Conservation (phyloP, 2,329 filamentous ascomycete genomes). For the Fusarium gaditjirri region DNA sequence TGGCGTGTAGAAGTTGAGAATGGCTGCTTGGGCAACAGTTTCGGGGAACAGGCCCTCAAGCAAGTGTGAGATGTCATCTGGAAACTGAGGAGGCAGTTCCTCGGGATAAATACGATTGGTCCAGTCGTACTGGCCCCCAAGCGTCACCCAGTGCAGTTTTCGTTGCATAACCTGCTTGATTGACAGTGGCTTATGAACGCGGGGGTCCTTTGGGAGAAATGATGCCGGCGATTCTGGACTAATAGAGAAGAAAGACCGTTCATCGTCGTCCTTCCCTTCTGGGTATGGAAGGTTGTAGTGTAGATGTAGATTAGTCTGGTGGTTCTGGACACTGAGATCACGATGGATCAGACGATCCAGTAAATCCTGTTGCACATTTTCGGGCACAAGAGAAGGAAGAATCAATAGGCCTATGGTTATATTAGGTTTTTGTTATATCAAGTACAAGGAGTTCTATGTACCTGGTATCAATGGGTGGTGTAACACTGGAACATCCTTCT, state of each 20-base stretch:
- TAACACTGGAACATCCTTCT: constrained; percentile 63
- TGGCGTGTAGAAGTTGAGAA: constrained; percentile 91
- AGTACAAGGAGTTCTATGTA: constrained; percentile 48
- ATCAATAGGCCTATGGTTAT: constrained; percentile 75
- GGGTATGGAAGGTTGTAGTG: constrained; percentile 78
- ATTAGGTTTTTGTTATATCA: background rate
- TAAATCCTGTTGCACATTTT: constrained; percentile 73
- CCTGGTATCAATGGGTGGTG: constrained; percentile 75
- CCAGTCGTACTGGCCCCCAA: constrained; percentile 98
- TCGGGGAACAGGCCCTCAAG: constrained; percentile 78
- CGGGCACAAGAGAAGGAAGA: constrained; percentile 78
- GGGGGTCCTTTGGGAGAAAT: constrained; percentile 75
- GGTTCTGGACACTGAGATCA: constrained; percentile 76
- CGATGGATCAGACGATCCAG: constrained; percentile 80
- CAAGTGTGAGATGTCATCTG: constrained; percentile 75
- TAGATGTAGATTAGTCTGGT: constrained; percentile 91
- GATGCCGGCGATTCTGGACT: constrained; percentile 61
- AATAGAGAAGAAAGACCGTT: constrained; percentile 65
- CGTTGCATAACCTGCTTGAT: constrained; percentile 77
- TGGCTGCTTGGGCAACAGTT: constrained; percentile 86
- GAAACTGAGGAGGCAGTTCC: constrained; percentile 76
- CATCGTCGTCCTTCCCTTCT: constrained; percentile 36
- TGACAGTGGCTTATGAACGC: constrained; percentile 78
- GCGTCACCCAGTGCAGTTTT: constrained; percentile 91
- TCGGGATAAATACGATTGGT: constrained; percentile 83